Evolutionary conservation across 164 flowering plant genomes (phyloP).

Genomic region (Cinnamomum micranthum): DNA sequence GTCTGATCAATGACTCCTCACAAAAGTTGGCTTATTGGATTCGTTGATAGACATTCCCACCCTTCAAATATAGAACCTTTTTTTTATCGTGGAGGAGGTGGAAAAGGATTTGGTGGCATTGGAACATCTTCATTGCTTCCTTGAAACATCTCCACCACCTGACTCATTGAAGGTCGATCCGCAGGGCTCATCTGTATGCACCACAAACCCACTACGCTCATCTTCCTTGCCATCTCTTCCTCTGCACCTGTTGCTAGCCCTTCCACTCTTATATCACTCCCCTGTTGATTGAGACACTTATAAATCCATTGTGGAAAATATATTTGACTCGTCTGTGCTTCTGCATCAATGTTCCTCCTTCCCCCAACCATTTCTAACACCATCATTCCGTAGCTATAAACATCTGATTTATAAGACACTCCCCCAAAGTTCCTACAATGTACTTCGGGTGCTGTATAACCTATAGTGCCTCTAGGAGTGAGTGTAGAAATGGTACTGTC

Average conservation of each 20-base stretch:
- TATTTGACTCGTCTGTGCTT: background rate
- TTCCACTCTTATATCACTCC: background rate
- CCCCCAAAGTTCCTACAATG: background rate
- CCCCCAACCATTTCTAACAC: conserved; percentile 12
- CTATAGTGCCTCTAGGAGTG: conserved; percentile 2
- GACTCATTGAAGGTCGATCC: conserved; percentile 9
- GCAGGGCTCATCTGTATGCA: conserved; percentile 3
- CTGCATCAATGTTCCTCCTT: background rate
- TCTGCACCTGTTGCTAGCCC: background rate
- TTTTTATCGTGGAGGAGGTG: background rate
- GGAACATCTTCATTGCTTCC: conserved; percentile 5
- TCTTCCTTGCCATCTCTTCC: conserved; percentile 6
- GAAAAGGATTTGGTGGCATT: background rate
- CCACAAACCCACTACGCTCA: conserved; percentile 12
- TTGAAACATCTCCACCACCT: conserved; percentile 12
- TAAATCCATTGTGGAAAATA: conserved; percentile 9
- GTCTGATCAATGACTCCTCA: no score
- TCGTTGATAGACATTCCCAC: no score
- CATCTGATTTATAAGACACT: conserved; percentile 9
- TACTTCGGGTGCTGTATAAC: conserved; percentile 14
- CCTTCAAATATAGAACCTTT: background rate
- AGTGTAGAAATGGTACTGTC: background rate
- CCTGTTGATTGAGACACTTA: background rate
- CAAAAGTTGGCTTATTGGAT: no score
- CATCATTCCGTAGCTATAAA: conserved; percentile 16